Evolutionary conservation across 2,329 filamentous ascomycete genomes (phyloP), one percentile per base, ranked within the genome.

Genomic region (Davidsoniella australis): DNA sequence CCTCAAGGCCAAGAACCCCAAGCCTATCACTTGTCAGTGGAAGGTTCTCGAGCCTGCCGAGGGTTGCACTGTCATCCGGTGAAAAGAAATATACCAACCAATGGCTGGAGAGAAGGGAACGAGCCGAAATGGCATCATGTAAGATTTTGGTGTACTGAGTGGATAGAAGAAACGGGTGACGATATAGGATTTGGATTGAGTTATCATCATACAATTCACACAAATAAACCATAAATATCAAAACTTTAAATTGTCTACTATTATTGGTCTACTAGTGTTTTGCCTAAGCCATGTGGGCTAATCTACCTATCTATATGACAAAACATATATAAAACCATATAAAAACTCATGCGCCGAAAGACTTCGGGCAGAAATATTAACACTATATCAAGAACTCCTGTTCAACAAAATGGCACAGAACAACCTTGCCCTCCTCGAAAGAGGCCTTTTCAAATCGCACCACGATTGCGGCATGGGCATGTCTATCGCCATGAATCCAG

Each of bases 401-500:
- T 47, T 80, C 71, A 2, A 87, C 66, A 82, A 85, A 96, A 65
- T 96, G 89, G 58, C 70, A 73, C 50, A 91, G 67, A 33, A 95
- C 85, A 10, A 84, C 61, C 58, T 73, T 76, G 0, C 89, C 89
- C 63, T 96, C 88, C 2, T 73, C 69, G 57, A 87, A 93, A 0
- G 63, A 66, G 47, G 72, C 67, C 60, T 76, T 79, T 38, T 82
- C 75, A 51, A 70, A 75, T 37, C 89, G 75, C 36, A 93, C 79
- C 55, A 96, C 85, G 44, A 96, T 94, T 2, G 88, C 88, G 0
- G 88, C 89, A 63, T 96, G 89, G 53, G 76, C 85, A 60, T 94
- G 85, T n/a, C 71, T 66, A 49, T 78, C 72, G 5, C 87, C 82
- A 55, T 82, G 81, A 38, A 91, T 88, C 64, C 82, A 80, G 3